Percentiles rank a stretch among this genome's conserved stretches.
phyloP scores from a whole-genome alignment of 768 basidiomycete species.

The Boletus reticulatus region DNA sequence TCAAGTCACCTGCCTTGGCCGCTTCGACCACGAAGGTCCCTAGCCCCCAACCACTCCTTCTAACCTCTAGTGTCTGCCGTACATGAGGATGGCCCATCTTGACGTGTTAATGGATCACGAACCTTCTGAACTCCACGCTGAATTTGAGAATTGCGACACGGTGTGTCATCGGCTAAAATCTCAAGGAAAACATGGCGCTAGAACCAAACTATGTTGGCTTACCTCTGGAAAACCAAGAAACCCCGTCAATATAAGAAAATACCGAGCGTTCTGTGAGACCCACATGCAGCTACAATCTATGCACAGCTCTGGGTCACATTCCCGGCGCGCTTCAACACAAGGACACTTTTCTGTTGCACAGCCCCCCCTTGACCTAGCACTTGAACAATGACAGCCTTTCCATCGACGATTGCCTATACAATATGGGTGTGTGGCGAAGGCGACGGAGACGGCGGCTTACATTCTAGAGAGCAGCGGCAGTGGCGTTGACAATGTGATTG shows the following conservation, averaged over 20 bases:
- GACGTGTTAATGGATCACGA: background rate
- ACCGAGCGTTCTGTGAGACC: slow-evolving; percentile 12
- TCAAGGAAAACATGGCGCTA: background rate
- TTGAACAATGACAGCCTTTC: slow-evolving; percentile 54
- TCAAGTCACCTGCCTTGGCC: slow-evolving; percentile 44
- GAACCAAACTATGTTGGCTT: slow-evolving; percentile 2
- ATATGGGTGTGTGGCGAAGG: background rate
- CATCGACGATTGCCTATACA: slow-evolving; percentile 50
- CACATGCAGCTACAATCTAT: slow-evolving; percentile 48
- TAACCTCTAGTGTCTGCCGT: slow-evolving; percentile 41
- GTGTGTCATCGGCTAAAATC: slow-evolving; percentile 27
- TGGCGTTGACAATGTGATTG: slow-evolving; percentile 53
- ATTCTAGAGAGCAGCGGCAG: slow-evolving; percentile 52
- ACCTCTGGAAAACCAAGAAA: slow-evolving; percentile 21
- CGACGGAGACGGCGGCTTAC: slow-evolving; percentile 32
- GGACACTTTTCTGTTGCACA: slow-evolving; percentile 48
- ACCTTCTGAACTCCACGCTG: slow-evolving; percentile 49
- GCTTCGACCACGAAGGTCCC: slow-evolving; percentile 53
- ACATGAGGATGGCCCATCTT: slow-evolving; percentile 4
- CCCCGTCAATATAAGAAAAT: background rate
- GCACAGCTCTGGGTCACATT: slow-evolving; percentile 73
- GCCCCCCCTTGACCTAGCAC: slow-evolving; percentile 18
- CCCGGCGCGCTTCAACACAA: slow-evolving; percentile 48
- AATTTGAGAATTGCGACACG: slow-evolving; percentile 50
- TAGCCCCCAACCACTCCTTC: slow-evolving; percentile 46